Conservation (phyloP, 306 rosid genomes). For the Rubus idaeus region DNA sequence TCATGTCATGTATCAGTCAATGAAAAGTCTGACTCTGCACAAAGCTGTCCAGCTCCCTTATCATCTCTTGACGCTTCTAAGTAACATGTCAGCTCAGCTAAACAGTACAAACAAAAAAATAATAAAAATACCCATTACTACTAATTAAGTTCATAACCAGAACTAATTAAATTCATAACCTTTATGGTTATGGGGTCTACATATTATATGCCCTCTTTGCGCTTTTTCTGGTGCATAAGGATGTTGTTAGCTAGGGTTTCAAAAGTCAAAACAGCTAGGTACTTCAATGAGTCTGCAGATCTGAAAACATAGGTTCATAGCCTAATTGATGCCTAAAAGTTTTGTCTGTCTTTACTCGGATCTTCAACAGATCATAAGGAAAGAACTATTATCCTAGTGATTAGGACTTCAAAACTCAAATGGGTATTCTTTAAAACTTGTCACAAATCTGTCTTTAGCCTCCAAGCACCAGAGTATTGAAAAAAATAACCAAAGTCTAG, state of each 20-base stretch:
- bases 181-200: conserved; percentile 1
- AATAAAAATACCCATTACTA: not conserved
- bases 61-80: conserved; percentile 34
- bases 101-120: conserved; percentile 1
- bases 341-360: not conserved
- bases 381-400: not conserved
- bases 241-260: conserved; percentile 25
- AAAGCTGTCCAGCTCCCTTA: conserved; percentile 51
- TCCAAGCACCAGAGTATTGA: not conserved
- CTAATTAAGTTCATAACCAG: conserved; percentile 2
- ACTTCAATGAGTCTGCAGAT: conserved; percentile 2
- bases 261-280: conserved; percentile 14
- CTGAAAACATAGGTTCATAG: conserved; percentile 6
- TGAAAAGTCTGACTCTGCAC: conserved; percentile 15
- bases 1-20: conserved; percentile 36
- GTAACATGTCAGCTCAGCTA: conserved; percentile 20
- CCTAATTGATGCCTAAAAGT: conserved; percentile 5
- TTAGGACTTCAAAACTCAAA: not conserved
- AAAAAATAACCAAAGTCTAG: not conserved
- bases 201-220: not conserved
- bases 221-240: not conserved
- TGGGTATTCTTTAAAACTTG: not conserved
- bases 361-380: not conserved
- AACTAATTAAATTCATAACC: not conserved
- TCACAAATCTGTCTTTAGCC: not conserved